These are phyloP conservation scores for Eucalyptus sp. DNA, from an alignment of 345 rosid species.

Conservation along the genomic window DNA sequence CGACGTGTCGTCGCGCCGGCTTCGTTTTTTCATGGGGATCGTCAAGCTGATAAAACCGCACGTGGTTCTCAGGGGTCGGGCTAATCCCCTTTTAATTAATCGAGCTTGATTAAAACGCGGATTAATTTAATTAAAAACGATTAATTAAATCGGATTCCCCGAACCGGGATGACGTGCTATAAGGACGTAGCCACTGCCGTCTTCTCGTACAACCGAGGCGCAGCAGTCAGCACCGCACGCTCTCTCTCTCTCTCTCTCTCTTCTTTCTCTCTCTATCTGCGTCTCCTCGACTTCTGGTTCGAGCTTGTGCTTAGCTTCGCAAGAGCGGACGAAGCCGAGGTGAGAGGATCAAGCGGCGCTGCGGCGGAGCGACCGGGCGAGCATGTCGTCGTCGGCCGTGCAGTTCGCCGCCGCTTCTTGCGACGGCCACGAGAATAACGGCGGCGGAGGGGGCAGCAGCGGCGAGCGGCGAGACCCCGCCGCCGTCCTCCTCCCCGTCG, in stretches of 20 bases:
- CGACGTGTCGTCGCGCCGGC: no score
- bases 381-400: slow-evolving; percentile 23
- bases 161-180: not conserved
- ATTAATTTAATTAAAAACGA: no score
- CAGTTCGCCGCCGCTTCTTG: slow-evolving; percentile 12
- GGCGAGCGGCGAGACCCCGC: slow-evolving; percentile 15
- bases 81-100: not conserved
- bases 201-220: fast-evolving
- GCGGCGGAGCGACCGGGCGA: not conserved
- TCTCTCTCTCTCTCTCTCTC: not conserved
- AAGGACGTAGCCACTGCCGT: not conserved
- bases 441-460: not conserved
- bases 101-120: not conserved
- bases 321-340: no score
- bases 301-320: no score
- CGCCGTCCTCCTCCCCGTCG: slow-evolving; percentile 1
- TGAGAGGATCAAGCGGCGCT: not conserved
- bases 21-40: no score
- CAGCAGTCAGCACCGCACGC: not conserved
- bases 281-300: not conserved
- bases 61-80: not conserved
- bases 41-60: not conserved
- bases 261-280: not conserved
- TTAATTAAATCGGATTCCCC: not conserved
- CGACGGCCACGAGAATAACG: not conserved